A percentile compares a stretch with the other conserved stretches of the same genome.
phyloP scores from a whole-genome alignment of 345 rosid species.

The Ceriops decandra region DNA sequence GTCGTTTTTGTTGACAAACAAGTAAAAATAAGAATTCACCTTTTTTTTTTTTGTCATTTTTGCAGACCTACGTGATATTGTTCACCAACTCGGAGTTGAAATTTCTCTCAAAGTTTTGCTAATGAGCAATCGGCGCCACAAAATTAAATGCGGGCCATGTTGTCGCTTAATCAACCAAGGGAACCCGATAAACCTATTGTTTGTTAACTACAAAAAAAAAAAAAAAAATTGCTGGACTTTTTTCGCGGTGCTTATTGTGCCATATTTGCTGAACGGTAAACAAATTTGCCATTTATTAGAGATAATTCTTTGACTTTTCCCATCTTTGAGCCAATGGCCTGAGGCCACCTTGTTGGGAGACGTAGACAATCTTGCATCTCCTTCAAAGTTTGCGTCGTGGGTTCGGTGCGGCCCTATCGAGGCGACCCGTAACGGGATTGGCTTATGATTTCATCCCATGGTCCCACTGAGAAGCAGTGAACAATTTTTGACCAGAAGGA shows the following conservation, averaged over 20 bases:
- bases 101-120: constrained; percentile 12
- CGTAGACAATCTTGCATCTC: neutral
- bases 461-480: too few species aligned
- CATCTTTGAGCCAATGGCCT: neutral
- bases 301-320: constrained; percentile 17
- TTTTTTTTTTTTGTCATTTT: constrained; percentile 17
- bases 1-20: constrained; percentile 33
- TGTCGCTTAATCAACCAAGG: too few species aligned
- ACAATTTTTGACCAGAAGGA: too few species aligned
- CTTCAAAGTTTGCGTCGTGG: neutral
- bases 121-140: neutral
- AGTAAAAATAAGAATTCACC: neutral
- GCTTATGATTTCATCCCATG: neutral
- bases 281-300: neutral
- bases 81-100: constrained; percentile 31
- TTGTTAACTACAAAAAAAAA: neutral
- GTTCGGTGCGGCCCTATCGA: constrained; percentile 12
- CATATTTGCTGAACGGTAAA: too few species aligned
- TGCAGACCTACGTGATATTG: constrained; percentile 27
- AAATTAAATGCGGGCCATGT: too few species aligned
- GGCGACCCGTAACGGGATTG: constrained; percentile 12
- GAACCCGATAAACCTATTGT: neutral
- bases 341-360: neutral
- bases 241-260: neutral
- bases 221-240: neutral